A percentile compares a stretch with the other conserved stretches of the same genome.
Evolutionary conservation across 2,329 filamentous ascomycete species (phyloP).

Genomic region (Hymenoscyphus fraxineus): DNA sequence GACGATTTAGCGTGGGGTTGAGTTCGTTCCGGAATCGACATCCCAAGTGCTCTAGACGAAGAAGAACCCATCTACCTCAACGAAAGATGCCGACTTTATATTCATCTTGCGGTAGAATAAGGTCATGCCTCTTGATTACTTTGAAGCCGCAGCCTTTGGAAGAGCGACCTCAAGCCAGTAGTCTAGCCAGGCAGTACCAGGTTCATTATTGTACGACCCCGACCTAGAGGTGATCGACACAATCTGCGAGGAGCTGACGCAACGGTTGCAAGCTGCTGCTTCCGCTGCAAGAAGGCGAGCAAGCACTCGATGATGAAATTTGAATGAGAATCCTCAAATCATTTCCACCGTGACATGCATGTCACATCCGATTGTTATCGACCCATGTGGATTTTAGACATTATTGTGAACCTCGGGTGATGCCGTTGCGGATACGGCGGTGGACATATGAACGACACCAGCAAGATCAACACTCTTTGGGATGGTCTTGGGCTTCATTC

Average conservation of each 20-base stretch:
- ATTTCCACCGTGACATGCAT: background rate
- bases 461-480: background rate
- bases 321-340: background rate
- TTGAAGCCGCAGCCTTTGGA: no score
- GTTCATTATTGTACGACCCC: background rate
- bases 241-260: background rate
- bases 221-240: background rate
- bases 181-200: background rate
- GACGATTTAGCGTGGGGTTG: background rate
- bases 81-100: no score
- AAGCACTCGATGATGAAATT: background rate
- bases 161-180: background rate
- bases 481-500: background rate
- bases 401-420: background rate
- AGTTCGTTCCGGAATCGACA: background rate
- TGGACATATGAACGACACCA: background rate
- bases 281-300: background rate
- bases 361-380: background rate
- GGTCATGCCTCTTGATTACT: no score
- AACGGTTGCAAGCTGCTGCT: background rate
- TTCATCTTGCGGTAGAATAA: no score
- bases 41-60: background rate
- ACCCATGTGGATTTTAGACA: background rate
- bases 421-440: background rate
- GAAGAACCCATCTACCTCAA: no score